Conservation (phyloP, 805 yeast genomes). For the Kregervanrija delftensis region DNA sequence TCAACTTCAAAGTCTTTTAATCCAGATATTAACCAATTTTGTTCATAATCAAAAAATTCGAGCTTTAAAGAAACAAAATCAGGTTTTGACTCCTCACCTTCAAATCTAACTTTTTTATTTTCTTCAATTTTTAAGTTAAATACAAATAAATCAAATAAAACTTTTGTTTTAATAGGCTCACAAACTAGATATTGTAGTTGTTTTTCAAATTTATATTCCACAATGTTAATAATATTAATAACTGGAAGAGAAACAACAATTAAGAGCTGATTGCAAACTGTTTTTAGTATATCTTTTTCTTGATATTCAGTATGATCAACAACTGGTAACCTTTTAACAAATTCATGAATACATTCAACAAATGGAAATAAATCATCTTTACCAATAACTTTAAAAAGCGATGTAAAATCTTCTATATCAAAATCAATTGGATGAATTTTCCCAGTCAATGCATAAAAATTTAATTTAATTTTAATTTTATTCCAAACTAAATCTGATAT, state of each 20-base stretch:
- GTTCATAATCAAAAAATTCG: slow-evolving; percentile 35
- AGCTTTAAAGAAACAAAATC: slow-evolving; percentile 17
- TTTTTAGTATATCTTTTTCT: slow-evolving; percentile 5
- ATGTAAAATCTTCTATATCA: slow-evolving; percentile 4
- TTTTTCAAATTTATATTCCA: slow-evolving; percentile 37
- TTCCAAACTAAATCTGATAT: slow-evolving; percentile 16
- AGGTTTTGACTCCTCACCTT: slow-evolving; percentile 10
- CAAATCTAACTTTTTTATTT: slow-evolving; percentile 26
- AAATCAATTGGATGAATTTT: slow-evolving; percentile 13
- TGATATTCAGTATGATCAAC: slow-evolving; percentile 2
- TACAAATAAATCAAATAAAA: slow-evolving; percentile 30
- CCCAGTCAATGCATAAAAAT: slow-evolving; percentile 22
- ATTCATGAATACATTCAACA: slow-evolving; percentile 7
- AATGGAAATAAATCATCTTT: slow-evolving; percentile 11
- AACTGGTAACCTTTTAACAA: slow-evolving; percentile 8
- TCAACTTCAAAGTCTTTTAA: slow-evolving; percentile 43
- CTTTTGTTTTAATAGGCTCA: slow-evolving; percentile 43
- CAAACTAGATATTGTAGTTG: slow-evolving; percentile 51
- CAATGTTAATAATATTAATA: slow-evolving; percentile 52
- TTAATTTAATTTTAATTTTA: slow-evolving; percentile 18
- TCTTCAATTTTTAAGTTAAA: slow-evolving; percentile 13
- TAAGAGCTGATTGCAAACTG: slow-evolving; percentile 11
- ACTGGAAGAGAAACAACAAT: slow-evolving; percentile 60
- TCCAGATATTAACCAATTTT: slow-evolving; percentile 76
- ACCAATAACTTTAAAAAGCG: slow-evolving; percentile 9